Evolutionary conservation across 2,329 filamentous ascomycete species (phyloP).

Genomic region (Xylariaceae sp.): DNA sequence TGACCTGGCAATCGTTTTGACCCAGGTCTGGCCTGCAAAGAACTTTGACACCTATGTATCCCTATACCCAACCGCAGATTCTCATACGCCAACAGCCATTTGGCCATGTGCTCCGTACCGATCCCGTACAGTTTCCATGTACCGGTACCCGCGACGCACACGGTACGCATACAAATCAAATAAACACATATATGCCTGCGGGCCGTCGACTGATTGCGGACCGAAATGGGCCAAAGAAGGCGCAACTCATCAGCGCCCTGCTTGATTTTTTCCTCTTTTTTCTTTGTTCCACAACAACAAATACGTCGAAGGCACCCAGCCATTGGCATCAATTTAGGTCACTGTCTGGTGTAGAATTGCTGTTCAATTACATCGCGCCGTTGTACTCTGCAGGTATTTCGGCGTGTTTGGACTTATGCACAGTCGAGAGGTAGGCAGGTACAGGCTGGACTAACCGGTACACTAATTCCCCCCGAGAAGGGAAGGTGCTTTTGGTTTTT

Average conservation of each 20-base stretch:
- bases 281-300: no score
- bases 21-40: neutral
- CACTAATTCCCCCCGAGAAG: neutral
- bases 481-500: constrained; percentile 3
- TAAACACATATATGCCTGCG: neutral
- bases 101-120: no score
- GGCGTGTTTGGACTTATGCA: neutral
- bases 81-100: no score
- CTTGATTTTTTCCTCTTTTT: neutral
- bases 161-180: neutral
- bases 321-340: no score
- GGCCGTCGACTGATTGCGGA: neutral
- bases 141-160: neutral
- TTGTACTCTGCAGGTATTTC: neutral
- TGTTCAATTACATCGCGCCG: no score
- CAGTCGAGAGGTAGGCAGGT: neutral
- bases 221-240: neutral
- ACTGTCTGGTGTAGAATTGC: no score
- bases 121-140: neutral
- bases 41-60: neutral
- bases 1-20: neutral
- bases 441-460: neutral
- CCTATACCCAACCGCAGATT: neutral
- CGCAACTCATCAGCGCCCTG: neutral
- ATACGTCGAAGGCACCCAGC: no score